Conservation (phyloP, 225 moss, liverwort and hornwort species). For the Polytrichum commune region DNA sequence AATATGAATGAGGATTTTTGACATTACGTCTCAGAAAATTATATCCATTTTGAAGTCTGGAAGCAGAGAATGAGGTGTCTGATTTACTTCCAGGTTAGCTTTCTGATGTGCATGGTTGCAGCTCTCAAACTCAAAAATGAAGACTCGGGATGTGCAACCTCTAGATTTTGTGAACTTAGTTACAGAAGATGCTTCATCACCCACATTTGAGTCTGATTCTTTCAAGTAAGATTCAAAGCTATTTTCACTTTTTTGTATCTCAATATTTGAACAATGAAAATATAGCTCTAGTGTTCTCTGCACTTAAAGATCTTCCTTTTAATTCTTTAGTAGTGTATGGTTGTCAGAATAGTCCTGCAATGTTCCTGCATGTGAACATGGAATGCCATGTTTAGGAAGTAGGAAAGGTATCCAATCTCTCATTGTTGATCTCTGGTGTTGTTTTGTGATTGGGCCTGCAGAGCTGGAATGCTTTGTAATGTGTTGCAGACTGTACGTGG, state of each 20-base stretch:
- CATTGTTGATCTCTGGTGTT: slow-evolving; percentile 20
- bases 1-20: not conserved
- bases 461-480: slow-evolving; percentile 69
- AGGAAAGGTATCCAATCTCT: not conserved
- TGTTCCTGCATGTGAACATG: too few species aligned
- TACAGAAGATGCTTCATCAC: slow-evolving; percentile 57
- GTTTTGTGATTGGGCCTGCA: slow-evolving; percentile 23
- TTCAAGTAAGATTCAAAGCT: slow-evolving; percentile 55
- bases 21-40: not conserved
- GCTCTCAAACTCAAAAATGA: slow-evolving; percentile 33
- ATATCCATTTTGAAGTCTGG: not conserved
- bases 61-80: not conserved
- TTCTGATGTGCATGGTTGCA: slow-evolving; percentile 54
- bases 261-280: not conserved
- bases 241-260: not conserved
- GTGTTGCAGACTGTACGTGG: slow-evolving; percentile 70
- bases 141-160: slow-evolving; percentile 40
- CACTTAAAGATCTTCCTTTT: too few species aligned
- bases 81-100: too few species aligned
- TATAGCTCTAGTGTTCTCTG: too few species aligned
- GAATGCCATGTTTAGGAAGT: too few species aligned
- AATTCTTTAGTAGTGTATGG: too few species aligned
- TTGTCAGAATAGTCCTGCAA: too few species aligned
- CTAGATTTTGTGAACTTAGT: slow-evolving; percentile 66
- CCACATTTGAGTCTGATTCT: slow-evolving; percentile 51